Conservation (phyloP, 768 basidiomycete genomes). For the Pisolithus microcarpus region DNA sequence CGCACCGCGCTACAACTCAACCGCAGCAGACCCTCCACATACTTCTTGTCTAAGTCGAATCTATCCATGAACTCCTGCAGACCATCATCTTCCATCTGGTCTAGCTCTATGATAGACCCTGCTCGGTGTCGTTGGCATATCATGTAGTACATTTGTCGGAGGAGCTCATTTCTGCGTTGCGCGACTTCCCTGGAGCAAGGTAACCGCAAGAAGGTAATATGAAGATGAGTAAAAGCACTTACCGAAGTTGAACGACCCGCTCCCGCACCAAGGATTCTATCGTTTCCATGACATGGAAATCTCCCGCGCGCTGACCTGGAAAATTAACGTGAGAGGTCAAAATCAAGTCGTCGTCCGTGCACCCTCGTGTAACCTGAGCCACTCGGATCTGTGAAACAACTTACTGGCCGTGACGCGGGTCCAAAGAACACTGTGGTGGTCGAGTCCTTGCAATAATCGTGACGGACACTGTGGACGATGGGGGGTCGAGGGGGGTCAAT, state of each 20-base stretch:
- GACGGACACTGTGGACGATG: neutral
- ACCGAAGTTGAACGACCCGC: slow-evolving; percentile 30
- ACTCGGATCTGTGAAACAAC: no score
- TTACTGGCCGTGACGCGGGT: no score
- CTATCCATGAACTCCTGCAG: slow-evolving; percentile 47
- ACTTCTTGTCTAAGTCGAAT: slow-evolving; percentile 51
- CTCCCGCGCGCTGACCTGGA: neutral
- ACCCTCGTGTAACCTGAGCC: neutral
- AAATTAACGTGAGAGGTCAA: neutral
- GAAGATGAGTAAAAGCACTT: slow-evolving; percentile 4
- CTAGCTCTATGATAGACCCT: slow-evolving; percentile 33
- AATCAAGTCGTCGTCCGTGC: neutral
- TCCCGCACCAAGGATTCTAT: slow-evolving; percentile 32
- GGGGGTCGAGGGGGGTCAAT: neutral
- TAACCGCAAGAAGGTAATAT: neutral
- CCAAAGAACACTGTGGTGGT: no score
- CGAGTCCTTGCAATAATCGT: no score
- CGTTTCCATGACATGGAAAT: slow-evolving; percentile 17
- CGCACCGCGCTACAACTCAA: neutral
- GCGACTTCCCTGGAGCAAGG: slow-evolving; percentile 45
- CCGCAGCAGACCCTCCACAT: slow-evolving; percentile 14
- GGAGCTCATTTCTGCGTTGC: slow-evolving; percentile 59
- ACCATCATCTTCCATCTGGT: slow-evolving; percentile 32
- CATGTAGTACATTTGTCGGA: slow-evolving; percentile 66
- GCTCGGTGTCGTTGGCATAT: slow-evolving; percentile 46